Base-by-base conservation (phyloP, 305 asterid genomes). In the Solanum aculeatissimum region DNA sequence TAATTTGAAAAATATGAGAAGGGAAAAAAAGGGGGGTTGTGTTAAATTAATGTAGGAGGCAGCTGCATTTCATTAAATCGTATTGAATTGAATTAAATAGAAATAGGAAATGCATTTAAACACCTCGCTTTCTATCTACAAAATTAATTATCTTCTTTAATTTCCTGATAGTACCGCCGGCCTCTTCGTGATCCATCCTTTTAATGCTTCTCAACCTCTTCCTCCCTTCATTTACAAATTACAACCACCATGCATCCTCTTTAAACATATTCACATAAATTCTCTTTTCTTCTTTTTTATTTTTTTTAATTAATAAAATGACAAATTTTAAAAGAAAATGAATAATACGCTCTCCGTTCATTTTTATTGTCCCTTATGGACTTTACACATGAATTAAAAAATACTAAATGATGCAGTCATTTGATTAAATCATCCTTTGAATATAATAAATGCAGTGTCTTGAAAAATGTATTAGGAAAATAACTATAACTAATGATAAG, bases 51-150 rank as follows among this genome's bases (percentile, higher is more conserved):
- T 75, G 62, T 75, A 75, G 79, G 54, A 84, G 89, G 58, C 86
- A 71, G 88, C 90, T 92, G 88, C 90, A 87, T 89, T 81, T 85
- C 90, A 88, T 87, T 89, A 87, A 89, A 40, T 88, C 75, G 35
- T 66, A 77, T 85, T 89, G 83, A 87, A 87, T 85, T 86, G 87
- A 74, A 42, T 83, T 88, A 53, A 91, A 89, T 42, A 71, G 80
- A 42, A 89, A 86, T 82, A 86, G 60, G 89, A 86, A 87, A 87
- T 85, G 90, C 83, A 89, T 60, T 83, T 89, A 84, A 90, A 89
- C 89, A 82, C 89, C 72, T 85, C 85, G 81, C 43, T 75, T 75
- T 75, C 81, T 75, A 75, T 75, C 81, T 75, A 75, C 43, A 75
- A 71, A 75, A 49, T 75, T 45, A 23, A 57, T n/a, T 57, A 57